A percentile compares a stretch with the other conserved stretches of the same genome.
phyloP scores from a whole-genome alignment of 1,284 basidiomycete genomes.

The Neonothopanus nambi region DNA sequence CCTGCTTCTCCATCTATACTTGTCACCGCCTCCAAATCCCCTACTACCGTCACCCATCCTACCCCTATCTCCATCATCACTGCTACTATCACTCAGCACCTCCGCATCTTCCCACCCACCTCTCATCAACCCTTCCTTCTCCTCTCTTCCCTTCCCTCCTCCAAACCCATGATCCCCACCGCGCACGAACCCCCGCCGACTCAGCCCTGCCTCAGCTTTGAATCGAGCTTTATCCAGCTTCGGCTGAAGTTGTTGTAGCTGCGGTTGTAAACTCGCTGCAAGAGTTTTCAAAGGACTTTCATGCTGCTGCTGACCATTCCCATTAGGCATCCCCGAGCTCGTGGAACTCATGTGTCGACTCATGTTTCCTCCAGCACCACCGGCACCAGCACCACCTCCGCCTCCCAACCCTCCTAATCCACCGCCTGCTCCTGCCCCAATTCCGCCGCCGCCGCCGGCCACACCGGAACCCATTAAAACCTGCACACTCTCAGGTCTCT shows the following conservation, averaged over 20 bases:
- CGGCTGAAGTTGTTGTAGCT: slow-evolving; percentile 43
- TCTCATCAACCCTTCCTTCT: slow-evolving; percentile 36
- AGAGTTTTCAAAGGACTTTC: slow-evolving; percentile 47
- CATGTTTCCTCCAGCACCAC: too few relatives aligned
- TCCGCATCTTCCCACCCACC: slow-evolving; percentile 23
- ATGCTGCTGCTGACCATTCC: background rate
- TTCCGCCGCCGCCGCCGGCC: too few relatives aligned
- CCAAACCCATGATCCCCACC: slow-evolving; percentile 11
- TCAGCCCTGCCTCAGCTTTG: slow-evolving; percentile 70
- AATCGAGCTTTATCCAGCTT: slow-evolving; percentile 58
- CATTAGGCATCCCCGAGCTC: too few relatives aligned
- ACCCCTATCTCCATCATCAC: too few relatives aligned
- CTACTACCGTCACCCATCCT: slow-evolving; percentile 13
- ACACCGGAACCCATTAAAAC: slow-evolving; percentile 31
- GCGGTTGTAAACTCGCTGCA: slow-evolving; percentile 43
- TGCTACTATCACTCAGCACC: slow-evolving; percentile 11
- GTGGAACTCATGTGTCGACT: slow-evolving; percentile 8
- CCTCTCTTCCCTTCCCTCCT: slow-evolving; percentile 30
- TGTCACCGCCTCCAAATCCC: slow-evolving; percentile 16
- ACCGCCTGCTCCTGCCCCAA: too few relatives aligned
- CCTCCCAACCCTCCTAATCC: too few relatives aligned
- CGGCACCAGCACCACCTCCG: too few relatives aligned
- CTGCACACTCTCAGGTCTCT: slow-evolving; percentile 66
- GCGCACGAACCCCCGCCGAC: slow-evolving; percentile 55
- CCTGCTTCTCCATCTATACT: slow-evolving; percentile 25